phyloP scores from a whole-genome alignment of 257 asterid genomes.

The Cruciata laevipes region DNA sequence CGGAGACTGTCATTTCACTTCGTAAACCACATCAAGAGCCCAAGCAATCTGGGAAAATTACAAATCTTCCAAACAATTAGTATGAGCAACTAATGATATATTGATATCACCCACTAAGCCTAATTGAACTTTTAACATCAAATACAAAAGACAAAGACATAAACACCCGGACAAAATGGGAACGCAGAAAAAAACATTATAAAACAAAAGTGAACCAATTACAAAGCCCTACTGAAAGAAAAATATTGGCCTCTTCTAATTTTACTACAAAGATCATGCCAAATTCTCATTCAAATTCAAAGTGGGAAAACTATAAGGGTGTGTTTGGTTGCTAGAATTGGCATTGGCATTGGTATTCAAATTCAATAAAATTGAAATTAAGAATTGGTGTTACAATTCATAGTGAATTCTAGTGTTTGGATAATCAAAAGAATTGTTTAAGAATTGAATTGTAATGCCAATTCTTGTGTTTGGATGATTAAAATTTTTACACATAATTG shows the following conservation, averaged over 20 bases:
- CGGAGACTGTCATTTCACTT: constrained; percentile 19
- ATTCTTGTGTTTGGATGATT: no score
- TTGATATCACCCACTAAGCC: not conserved
- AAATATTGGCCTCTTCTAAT: not conserved
- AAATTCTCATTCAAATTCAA: not conserved
- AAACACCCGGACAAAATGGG: not conserved
- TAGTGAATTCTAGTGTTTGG: no score
- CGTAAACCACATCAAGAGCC: constrained; percentile 27
- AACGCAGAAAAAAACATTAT: not conserved
- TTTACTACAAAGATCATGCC: not conserved
- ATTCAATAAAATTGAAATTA: no score
- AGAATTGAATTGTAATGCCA: no score
- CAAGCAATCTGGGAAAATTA: not conserved
- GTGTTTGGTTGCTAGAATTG: no score
- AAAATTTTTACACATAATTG: no score
- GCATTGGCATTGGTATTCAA: no score
- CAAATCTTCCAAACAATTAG: not conserved
- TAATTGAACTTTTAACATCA: not conserved
- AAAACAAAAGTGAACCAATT: not conserved
- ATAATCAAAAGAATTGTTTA: no score
- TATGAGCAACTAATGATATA: not conserved
- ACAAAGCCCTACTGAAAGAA: not conserved
- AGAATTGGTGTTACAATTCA: no score
- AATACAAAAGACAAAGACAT: not conserved
- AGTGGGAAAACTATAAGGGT: not conserved